phyloP scores from a whole-genome alignment of 305 asterid species.

The Stenogyne calaminthoides region DNA sequence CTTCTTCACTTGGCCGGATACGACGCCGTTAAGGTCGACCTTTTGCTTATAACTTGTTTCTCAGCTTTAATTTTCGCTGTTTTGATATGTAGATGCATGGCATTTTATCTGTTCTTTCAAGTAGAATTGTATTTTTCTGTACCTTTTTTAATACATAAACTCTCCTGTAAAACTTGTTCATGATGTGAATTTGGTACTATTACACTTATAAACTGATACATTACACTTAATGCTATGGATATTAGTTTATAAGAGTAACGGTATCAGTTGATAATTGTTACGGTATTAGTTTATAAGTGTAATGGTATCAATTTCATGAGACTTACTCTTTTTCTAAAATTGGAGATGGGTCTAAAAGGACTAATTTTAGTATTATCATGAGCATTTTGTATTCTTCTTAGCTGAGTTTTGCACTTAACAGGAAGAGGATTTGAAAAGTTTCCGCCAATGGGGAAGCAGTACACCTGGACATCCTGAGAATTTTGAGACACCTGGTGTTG shows the following conservation, averaged over 20 bases:
- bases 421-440: constrained; percentile 94
- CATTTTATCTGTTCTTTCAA: constrained; percentile 1
- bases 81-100: constrained; percentile 6
- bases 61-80: not conserved
- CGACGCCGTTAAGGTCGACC: constrained; percentile 77
- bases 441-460: constrained; percentile 97
- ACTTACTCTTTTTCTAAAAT: not conserved
- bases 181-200: too few relatives aligned
- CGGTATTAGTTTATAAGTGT: too few relatives aligned
- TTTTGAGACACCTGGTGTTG: constrained; percentile 97
- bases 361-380: not conserved
- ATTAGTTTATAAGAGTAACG: too few relatives aligned
- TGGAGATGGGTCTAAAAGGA: constrained; percentile 17
- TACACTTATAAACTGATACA: too few relatives aligned
- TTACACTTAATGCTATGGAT: too few relatives aligned
- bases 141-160: not conserved
- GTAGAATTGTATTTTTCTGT: not conserved
- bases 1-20: constrained; percentile 95
- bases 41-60: not conserved
- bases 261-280: too few relatives aligned
- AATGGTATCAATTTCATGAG: too few relatives aligned
- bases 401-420: constrained; percentile 32
- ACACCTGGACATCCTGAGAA: constrained; percentile 99
- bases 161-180: too few relatives aligned
- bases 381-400: constrained; percentile 6